Evolutionary conservation across 1,284 basidiomycete species (phyloP).

Genomic region (Ceratobasidium sp.): DNA sequence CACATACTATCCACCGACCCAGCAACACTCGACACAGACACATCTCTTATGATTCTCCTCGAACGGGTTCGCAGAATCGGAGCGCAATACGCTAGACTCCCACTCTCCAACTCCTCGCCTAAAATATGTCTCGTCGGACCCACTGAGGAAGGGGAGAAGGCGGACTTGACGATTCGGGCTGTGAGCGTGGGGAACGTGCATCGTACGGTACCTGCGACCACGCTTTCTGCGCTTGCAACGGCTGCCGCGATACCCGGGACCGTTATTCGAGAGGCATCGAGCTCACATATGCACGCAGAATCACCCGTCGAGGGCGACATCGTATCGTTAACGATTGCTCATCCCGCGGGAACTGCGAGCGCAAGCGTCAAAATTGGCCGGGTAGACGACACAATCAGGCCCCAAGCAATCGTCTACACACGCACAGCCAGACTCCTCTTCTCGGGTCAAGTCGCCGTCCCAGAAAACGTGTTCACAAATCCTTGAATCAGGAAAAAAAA

Average conservation of each 20-base stretch:
- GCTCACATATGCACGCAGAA: constrained; percentile 4
- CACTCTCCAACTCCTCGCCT: constrained; percentile 40
- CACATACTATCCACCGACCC: constrained; percentile 51
- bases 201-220: constrained; percentile 49
- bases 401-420: constrained; percentile 41
- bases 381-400: constrained; percentile 19
- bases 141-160: constrained; percentile 16
- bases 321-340: constrained; percentile 34
- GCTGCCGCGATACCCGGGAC: constrained; percentile 48
- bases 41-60: constrained; percentile 32
- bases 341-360: constrained; percentile 30
- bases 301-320: constrained; percentile 34
- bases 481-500: not conserved
- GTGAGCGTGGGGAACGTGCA: constrained; percentile 50
- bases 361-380: constrained; percentile 36
- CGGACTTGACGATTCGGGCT: constrained; percentile 46
- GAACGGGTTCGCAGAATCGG: constrained; percentile 30
- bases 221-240: constrained; percentile 47
- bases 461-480: constrained; percentile 25
- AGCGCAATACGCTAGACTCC: constrained; percentile 17
- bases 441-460: constrained; percentile 31
- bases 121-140: constrained; percentile 49
- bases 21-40: constrained; percentile 49
- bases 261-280: constrained; percentile 35
- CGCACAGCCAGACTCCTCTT: constrained; percentile 37